Conservation (phyloP, 2,329 filamentous ascomycete genomes). For the Juglanconis oblonga region DNA sequence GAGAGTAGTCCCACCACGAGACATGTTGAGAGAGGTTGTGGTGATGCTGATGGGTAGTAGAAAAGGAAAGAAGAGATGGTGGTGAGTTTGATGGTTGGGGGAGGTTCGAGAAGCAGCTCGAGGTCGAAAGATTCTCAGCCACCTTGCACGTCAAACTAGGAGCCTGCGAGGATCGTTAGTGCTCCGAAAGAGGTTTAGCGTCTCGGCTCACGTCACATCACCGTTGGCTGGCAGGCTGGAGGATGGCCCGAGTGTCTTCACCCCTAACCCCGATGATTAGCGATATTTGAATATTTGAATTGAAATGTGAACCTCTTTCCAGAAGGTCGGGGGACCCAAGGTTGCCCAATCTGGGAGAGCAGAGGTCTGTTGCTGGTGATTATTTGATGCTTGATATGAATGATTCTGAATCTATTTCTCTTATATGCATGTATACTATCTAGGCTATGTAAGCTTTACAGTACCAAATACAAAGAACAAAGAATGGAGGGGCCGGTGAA, state of each 20-base stretch:
- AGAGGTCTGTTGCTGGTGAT: too few relatives aligned
- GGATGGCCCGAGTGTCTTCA: too few relatives aligned
- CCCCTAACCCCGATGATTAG: background rate
- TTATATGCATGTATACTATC: background rate
- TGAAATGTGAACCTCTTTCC: too few relatives aligned
- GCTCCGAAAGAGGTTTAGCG: conserved; percentile 1
- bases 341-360: too few relatives aligned
- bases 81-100: background rate
- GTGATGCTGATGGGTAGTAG: conserved; percentile 8
- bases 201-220: background rate
- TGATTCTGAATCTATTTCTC: background rate
- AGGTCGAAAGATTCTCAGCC: conserved; percentile 8
- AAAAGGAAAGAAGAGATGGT: background rate
- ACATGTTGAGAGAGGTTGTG: conserved; percentile 57
- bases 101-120: background rate
- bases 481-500: conserved; percentile 71
- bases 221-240: too few relatives aligned
- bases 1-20: conserved; percentile 88
- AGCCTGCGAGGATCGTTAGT: background rate
- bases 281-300: too few relatives aligned
- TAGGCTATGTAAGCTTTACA: conserved; percentile 31
- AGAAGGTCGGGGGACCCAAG: too few relatives aligned
- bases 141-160: conserved; percentile 3
- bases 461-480: conserved; percentile 58
- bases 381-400: too few relatives aligned